phyloP scores from a whole-genome alignment of 2,329 filamentous ascomycete genomes.

The Penicillium sp. region DNA sequence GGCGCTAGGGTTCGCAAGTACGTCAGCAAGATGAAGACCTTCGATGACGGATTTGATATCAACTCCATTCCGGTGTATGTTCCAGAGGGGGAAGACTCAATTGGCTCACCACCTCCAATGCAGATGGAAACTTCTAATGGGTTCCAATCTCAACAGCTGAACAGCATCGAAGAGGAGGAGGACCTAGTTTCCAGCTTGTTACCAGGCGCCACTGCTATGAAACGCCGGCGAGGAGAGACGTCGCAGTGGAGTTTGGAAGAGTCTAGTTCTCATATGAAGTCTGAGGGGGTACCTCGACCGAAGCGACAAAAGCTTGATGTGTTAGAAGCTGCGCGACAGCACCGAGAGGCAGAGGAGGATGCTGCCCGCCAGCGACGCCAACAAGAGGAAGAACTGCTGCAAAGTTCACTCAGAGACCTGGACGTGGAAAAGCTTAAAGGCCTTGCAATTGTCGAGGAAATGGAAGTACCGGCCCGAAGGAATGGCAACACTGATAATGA shows the following conservation, averaged over 20 bases:
- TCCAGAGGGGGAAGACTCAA: slow-evolving; percentile 30
- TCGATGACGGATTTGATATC: slow-evolving; percentile 65
- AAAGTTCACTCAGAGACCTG: slow-evolving; percentile 64
- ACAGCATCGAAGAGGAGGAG: slow-evolving; percentile 42
- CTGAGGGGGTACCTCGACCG: slow-evolving; percentile 43
- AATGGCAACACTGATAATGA: slow-evolving; percentile 49
- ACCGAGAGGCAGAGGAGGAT: slow-evolving; percentile 58
- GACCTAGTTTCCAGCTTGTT: slow-evolving; percentile 74
- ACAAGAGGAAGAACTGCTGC: slow-evolving; percentile 57
- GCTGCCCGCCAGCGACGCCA: slow-evolving; percentile 58
- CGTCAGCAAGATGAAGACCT: slow-evolving; percentile 70
- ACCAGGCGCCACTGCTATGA: slow-evolving; percentile 76
- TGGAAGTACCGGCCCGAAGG: slow-evolving; percentile 61
- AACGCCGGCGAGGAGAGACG: slow-evolving; percentile 72
- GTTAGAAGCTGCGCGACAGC: slow-evolving; percentile 64
- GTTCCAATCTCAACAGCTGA: slow-evolving; percentile 35
- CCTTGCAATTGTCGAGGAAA: slow-evolving; percentile 76
- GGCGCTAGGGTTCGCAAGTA: slow-evolving; percentile 35
- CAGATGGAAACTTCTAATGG: slow-evolving; percentile 27
- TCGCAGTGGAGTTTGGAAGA: slow-evolving; percentile 53
- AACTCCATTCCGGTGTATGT: slow-evolving; percentile 44
- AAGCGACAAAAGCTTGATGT: slow-evolving; percentile 70
- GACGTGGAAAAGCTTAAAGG: slow-evolving; percentile 75
- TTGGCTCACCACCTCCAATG: slow-evolving; percentile 23
- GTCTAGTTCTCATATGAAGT: slow-evolving; percentile 27